phyloP scores from a whole-genome alignment of 371 early-diverging fungal genomes.

The Lichtheimia hyalospora region DNA sequence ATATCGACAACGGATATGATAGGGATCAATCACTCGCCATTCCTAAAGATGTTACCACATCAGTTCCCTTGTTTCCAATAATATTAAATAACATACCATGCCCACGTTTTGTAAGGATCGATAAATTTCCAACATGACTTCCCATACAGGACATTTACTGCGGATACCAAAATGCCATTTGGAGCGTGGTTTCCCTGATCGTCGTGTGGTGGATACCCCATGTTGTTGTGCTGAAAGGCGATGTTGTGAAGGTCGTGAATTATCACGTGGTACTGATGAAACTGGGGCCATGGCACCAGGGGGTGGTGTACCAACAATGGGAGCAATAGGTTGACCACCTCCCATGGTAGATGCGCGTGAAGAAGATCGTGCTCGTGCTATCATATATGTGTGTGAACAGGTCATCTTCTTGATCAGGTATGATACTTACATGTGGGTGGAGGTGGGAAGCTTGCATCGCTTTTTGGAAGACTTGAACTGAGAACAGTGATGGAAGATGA shows the following conservation, averaged over 20 bases:
- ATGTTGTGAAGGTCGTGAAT: slow-evolving; percentile 12
- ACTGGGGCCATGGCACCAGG: slow-evolving; percentile 42
- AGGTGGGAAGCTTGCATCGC: slow-evolving; percentile 21
- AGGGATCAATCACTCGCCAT: slow-evolving; percentile 91
- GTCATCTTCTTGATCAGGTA: too few species aligned
- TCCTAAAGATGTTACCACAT: slow-evolving; percentile 40
- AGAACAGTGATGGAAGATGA: slow-evolving; percentile 65
- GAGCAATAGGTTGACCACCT: slow-evolving; percentile 25
- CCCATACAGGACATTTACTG: slow-evolving; percentile 85
- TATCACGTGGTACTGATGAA: slow-evolving; percentile 12
- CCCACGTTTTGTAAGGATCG: slow-evolving; percentile 84
- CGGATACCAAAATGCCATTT: slow-evolving; percentile 98
- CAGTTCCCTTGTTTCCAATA: neutral
- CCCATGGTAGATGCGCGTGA: slow-evolving; percentile 20
- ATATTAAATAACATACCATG: slow-evolving; percentile 54
- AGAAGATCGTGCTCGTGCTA: slow-evolving; percentile 19
- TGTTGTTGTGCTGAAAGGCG: slow-evolving; percentile 23
- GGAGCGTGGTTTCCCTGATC: slow-evolving; percentile 43
- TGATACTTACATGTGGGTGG: neutral
- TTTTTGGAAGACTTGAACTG: slow-evolving; percentile 66
- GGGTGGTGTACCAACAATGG: slow-evolving; percentile 43
- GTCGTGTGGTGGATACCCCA: slow-evolving; percentile 8
- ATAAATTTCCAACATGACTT: slow-evolving; percentile 98
- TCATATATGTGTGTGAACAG: too few species aligned
- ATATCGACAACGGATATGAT: slow-evolving; percentile 78